Evolutionary conservation across 2,329 filamentous ascomycete species (phyloP).

Genomic region (Fusarium annulatum): DNA sequence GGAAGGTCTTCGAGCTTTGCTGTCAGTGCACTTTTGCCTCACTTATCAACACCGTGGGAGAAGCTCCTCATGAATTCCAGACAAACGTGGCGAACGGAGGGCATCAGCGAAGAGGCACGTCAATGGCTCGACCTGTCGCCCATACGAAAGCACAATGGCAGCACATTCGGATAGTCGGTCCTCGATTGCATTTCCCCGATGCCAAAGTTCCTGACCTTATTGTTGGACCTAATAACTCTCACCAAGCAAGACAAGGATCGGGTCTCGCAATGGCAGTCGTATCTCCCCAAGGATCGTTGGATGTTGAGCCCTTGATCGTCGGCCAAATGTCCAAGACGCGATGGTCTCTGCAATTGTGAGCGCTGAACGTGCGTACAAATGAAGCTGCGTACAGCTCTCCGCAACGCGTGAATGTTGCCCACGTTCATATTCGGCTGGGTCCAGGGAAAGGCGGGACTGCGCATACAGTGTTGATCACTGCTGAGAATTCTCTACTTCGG

Average conservation of each 20-base stretch:
- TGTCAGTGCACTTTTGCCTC: not conserved
- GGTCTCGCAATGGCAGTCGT: not conserved
- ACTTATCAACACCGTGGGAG: not conserved
- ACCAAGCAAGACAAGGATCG: not conserved
- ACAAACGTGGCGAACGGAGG: not conserved
- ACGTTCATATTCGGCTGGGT: not conserved
- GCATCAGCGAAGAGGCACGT: not conserved
- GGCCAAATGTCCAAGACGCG: not conserved
- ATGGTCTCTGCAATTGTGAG: not conserved
- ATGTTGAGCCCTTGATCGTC: not conserved
- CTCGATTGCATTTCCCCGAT: not conserved
- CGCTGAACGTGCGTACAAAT: not conserved
- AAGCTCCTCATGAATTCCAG: not conserved
- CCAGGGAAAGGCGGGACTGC: not conserved
- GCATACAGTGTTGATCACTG: not conserved
- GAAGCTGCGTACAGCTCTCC: not conserved
- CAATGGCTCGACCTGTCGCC: accelerated
- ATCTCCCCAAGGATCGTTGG: not conserved
- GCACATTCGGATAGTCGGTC: not conserved
- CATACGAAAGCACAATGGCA: no score
- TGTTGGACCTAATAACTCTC: not conserved
- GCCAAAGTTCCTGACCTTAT: not conserved
- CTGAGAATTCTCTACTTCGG: not conserved
- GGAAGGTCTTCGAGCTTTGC: not conserved
- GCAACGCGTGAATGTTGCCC: not conserved